Base-by-base conservation (phyloP, 352 stramenopile species). In the Phytophthora chlamydospora region DNA sequence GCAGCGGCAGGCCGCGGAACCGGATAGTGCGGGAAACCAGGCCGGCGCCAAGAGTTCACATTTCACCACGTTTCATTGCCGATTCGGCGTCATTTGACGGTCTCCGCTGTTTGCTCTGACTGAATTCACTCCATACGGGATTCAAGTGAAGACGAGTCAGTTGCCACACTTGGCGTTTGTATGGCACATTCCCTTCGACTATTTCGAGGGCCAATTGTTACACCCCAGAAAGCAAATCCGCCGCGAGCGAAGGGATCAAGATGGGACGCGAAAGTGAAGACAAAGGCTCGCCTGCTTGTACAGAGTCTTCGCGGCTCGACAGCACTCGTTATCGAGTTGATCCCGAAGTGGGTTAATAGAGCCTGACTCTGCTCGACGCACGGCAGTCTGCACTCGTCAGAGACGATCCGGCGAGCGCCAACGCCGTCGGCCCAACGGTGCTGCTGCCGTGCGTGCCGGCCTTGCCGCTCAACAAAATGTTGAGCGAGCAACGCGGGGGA, bases 1-100 rank as follows among this genome's bases (percentile, higher is more conserved):
- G 42, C 41, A 62, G 36, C 48, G 42, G 34, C 62, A 58, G 57
- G 49, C 42, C 10, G 32, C 16, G 21, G 54, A 67, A 71, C 62
- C 52, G 62, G 62, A 71, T 71, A 66, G 55, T 16, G 19, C 38
- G 44, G 44, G 47, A 65, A 48, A 55, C 34, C 31, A 32, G 29
- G 31, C 55, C 49, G 29, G 35, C 27, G 39, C 5, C 36, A 29
- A 10, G 27, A 36, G 16, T 12, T 17, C 17, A 49, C 16, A 43
- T 33, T 56, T 44, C 21, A 24, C 32, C 34, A 44, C 6, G 13
- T 38, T 38, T 38, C 24, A 29, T 29, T 24, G 21, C 21, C 21
- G 21, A 34, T 27, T 34, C 27, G 12, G 3, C 12, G 8, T 44
- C n/a, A n/a, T n/a, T n/a, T n/a, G 14, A 62, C 17, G n/a, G 42